Evolutionary conservation across 2,329 filamentous ascomycete species (phyloP), one percentile per base, ranked within the genome.

Genomic region (Pestalotiopsis sp.): DNA sequence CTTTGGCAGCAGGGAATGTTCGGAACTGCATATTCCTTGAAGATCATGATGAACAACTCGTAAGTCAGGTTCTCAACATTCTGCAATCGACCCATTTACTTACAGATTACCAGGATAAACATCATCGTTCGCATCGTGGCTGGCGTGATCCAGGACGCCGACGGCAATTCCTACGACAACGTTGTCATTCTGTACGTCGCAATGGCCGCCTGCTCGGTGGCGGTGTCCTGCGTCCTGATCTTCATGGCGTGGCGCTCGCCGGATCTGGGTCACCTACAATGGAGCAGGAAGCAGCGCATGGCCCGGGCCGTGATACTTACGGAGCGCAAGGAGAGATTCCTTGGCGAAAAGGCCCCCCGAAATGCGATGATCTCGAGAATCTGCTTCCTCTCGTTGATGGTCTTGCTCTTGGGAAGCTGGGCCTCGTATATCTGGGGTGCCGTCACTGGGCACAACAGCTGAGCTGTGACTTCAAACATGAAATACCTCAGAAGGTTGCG

Each of bases 1-100:
- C 84, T 91, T 75, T 89, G 87, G 85, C 82, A 89, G 27, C 85
- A 88, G 68, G 85, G 85, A 2, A 85, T 88, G 0, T 91, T 90
- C 68, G 88, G 88, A 0, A 85, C 87, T 0, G 89, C 85, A 0
- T 90, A 90, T 69, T 83, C 87, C 1, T 76, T 90, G 68, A 91
- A 91, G 69, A 84, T 90, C 49, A 86, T 85, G 25, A 86, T 90
- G 74, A 90, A 90, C 74, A 91, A 91, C 66, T 80, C 81, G 82
- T 83, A 73, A 67, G 80, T 69, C 11, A 7, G n/a, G 49, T 61
- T 1, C 60, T n/a, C 31, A 31, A 11, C n/a, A n/a, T 13, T 12
- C 31, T 20, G 17, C 12, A 31, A 20, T 25, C 20, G 57, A 27
- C 25, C 64, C 45, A 41, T 13, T n/a, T 9, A 3, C 45, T 56